phyloP scores from a whole-genome alignment of 805 yeast genomes.

The Saccharomycopsis fibuligera region DNA sequence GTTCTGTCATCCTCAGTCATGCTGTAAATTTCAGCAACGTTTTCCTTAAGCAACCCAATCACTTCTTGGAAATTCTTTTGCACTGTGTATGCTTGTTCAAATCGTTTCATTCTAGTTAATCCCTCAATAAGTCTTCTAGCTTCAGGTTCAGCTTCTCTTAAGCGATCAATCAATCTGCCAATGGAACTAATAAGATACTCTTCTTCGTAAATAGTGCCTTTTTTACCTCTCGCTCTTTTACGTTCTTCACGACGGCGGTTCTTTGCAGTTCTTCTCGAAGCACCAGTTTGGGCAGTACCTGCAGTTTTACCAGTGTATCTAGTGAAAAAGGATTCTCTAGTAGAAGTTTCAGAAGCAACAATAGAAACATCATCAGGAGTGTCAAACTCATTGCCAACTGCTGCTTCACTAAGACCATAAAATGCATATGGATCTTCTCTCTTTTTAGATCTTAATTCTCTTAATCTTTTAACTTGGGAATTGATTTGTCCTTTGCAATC shows the following conservation, averaged over 20 bases:
- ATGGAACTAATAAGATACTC: constrained; percentile 86
- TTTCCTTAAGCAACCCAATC: constrained; percentile 45
- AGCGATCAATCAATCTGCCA: constrained; percentile 80
- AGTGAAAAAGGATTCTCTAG: constrained; percentile 89
- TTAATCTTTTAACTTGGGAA: constrained; percentile 76
- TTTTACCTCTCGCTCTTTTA: constrained; percentile 93
- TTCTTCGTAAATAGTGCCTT: constrained; percentile 96
- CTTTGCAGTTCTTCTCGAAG: constrained; percentile 85
- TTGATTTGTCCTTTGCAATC: constrained; percentile 83
- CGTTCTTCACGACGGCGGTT: constrained; percentile 93
- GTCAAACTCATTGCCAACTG: constrained; percentile 40
- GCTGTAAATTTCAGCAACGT: constrained; percentile 68
- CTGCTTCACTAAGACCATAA: constrained; percentile 46
- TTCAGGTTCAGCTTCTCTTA: constrained; percentile 68
- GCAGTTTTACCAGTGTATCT: constrained; percentile 94
- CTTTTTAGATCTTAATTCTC: constrained; percentile 82
- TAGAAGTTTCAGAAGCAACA: constrained; percentile 90
- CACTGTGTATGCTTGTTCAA: constrained; percentile 75
- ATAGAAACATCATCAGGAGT: constrained; percentile 90
- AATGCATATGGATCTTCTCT: constrained; percentile 79
- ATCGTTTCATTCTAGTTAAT: constrained; percentile 61
- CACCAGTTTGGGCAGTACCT: constrained; percentile 96
- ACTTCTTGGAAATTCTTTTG: constrained; percentile 63
- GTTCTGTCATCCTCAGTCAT: constrained; percentile 84
- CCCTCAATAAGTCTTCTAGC: constrained; percentile 70